Evolutionary conservation across 192 early-diverging fungal species (phyloP).

Genomic region (Phlyctochytrium planicorne): DNA sequence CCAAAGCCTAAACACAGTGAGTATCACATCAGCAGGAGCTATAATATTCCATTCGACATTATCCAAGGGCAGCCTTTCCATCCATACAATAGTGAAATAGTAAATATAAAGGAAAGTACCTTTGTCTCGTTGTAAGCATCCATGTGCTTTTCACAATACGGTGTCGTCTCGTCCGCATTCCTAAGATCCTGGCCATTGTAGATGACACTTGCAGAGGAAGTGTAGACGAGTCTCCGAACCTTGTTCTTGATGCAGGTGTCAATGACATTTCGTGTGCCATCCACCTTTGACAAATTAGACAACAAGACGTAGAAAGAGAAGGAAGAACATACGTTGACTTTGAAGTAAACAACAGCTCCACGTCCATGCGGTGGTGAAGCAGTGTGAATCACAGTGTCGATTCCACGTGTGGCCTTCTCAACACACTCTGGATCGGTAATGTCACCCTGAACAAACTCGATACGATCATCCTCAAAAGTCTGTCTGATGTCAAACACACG

Average conservation of each 20-base stretch:
- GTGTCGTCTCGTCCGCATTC: conserved; percentile 77
- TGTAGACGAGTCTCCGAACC: conserved; percentile 77
- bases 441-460: conserved; percentile 57
- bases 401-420: conserved; percentile 57
- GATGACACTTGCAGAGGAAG: conserved; percentile 87
- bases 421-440: conserved; percentile 57
- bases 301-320: not conserved
- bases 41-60: too few relatives aligned
- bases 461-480: conserved; percentile 23
- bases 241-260: conserved; percentile 62
- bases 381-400: conserved; percentile 81
- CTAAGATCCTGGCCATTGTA: conserved; percentile 71
- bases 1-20: too few relatives aligned
- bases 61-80: too few relatives aligned
- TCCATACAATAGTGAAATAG: too few relatives aligned
- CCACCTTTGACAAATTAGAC: conserved; percentile 65
- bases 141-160: conserved; percentile 69
- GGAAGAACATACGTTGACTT: conserved; percentile 35
- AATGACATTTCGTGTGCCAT: conserved; percentile 86
- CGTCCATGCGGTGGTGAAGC: conserved; percentile 82
- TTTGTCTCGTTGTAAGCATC: conserved; percentile 97
- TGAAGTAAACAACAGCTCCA: conserved; percentile 67
- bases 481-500: conserved; percentile 79
- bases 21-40: too few relatives aligned
- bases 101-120: too few relatives aligned